Base-by-base conservation (phyloP, 2,329 filamentous ascomycete genomes). In the Claviceps capensis region DNA sequence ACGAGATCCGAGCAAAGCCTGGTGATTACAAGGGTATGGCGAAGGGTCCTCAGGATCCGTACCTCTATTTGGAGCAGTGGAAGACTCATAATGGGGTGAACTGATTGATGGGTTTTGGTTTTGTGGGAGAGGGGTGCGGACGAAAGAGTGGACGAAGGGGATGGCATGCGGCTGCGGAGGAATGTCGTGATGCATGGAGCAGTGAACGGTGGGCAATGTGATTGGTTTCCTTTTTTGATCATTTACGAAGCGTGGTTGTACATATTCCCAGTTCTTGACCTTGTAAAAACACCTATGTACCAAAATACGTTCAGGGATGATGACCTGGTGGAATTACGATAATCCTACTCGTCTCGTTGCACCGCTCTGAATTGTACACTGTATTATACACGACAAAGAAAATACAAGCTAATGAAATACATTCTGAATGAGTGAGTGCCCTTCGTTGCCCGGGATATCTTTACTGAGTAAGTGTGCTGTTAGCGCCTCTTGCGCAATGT, bases 41-140 rank as follows among this genome's bases (percentile, higher is more conserved):
- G 37, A 62, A 62, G 57, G 82, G 82, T 16, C 78, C 81, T 11
- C 72, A 78, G 57, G 78, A 78, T 61, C 78, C 82, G n/a, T 68
- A 75, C 58, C 65, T 75, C 43, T 86, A 85, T 62, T 69, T 86
- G 47, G 70, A 76, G 56, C 73, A 75, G 60, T 86, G 83, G 83
- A 86, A 86, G 72, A 62, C 67, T 9, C 79, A 81, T 68, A 86
- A 86, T 61, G 82, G 81, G 1, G 63, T 78, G 47, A 77, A 81
- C 43, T 81, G 41, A 45, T 23, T 7, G 40, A 66, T 72, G 54
- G 6, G 30, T 4, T 46, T 47, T 37, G 37, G 48, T 34, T 44
- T 16, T 11, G 9, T 16, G 19, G 13, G 22, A 8, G 13, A 7
- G 3, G 19, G 3, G 19, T 13, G 13, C 5, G 8, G 11, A 30